Percentiles rank a stretch among this genome's conserved stretches.
These are phyloP conservation scores for Ustilaginoidea virens DNA, from an alignment of 2,329 filamentous ascomycete genomes.

Conservation along the genomic window DNA sequence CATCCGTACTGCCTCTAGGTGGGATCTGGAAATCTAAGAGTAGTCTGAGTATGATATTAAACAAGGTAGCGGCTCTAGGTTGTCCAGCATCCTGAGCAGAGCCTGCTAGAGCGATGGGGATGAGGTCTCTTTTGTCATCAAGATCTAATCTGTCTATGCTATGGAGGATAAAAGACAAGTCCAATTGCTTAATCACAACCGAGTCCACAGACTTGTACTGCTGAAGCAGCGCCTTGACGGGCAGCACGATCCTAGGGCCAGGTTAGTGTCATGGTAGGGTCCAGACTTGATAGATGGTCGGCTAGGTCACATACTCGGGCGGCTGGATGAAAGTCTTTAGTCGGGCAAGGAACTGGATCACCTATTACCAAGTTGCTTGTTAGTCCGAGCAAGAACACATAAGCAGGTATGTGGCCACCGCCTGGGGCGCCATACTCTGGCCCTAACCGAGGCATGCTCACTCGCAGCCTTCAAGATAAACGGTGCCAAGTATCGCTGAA, in stretches of 20 bases:
- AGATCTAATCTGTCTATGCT: slow-evolving; percentile 40
- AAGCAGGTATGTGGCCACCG: too few species aligned
- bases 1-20: slow-evolving; percentile 62
- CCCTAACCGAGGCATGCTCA: slow-evolving; percentile 62
- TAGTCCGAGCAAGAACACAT: too few species aligned
- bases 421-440: slow-evolving; percentile 45
- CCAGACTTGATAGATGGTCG: background rate
- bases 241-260: slow-evolving; percentile 49
- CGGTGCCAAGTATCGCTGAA: slow-evolving; percentile 67
- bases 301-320: slow-evolving; percentile 22
- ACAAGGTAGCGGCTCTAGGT: slow-evolving; percentile 40
- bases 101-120: slow-evolving; percentile 36
- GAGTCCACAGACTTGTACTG: slow-evolving; percentile 73
- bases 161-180: slow-evolving; percentile 79
- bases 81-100: slow-evolving; percentile 16
- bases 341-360: slow-evolving; percentile 34
- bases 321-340: slow-evolving; percentile 39
- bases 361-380: slow-evolving; percentile 18
- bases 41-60: slow-evolving; percentile 69
- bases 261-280: slow-evolving; percentile 4
- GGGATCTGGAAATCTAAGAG: slow-evolving; percentile 60
- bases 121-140: slow-evolving; percentile 51
- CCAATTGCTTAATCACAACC: slow-evolving; percentile 69
- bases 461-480: slow-evolving; percentile 78
- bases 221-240: slow-evolving; percentile 68